These are phyloP conservation scores for Cochlearia excelsa DNA, from an alignment of 345 rosid species.

Conservation along the genomic window DNA sequence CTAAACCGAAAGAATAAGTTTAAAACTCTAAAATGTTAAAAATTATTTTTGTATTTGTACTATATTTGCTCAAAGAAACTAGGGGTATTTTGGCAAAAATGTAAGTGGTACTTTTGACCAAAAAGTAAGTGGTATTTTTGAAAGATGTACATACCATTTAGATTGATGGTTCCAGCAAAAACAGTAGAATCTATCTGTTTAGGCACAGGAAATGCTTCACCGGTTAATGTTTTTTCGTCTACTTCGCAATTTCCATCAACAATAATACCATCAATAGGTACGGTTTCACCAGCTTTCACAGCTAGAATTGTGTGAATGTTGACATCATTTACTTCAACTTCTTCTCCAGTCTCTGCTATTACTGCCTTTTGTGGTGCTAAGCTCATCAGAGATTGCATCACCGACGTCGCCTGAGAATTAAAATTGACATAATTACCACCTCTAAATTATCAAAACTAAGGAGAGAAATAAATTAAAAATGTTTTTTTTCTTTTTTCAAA, in stretches of 20 bases:
- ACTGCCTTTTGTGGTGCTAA: conserved; percentile 76
- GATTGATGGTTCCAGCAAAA: conserved; percentile 91
- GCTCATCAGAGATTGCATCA: conserved; percentile 78
- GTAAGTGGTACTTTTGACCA: no score
- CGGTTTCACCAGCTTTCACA: conserved; percentile 78
- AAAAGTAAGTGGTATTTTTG: not conserved
- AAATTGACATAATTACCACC: conserved; percentile 2
- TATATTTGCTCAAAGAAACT: not conserved
- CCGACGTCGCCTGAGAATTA: conserved; percentile 67
- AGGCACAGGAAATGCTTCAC: conserved; percentile 83
- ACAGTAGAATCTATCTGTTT: conserved; percentile 68
- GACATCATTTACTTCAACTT: conserved; percentile 68
- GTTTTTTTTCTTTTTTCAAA: no score
- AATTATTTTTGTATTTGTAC: no score
- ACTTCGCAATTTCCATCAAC: conserved; percentile 83
- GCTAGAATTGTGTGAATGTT: conserved; percentile 60
- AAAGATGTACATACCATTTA: conserved; percentile 48
- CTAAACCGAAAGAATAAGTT: no score
- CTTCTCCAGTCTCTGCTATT: conserved; percentile 85
- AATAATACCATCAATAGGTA: conserved; percentile 87
- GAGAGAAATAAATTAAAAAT: no score
- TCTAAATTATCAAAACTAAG: not conserved
- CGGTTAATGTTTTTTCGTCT: conserved; percentile 87
- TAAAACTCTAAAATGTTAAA: no score
- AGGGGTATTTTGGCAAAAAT: no score